Percentiles rank a stretch among this genome's conserved stretches.
These are phyloP conservation scores for Calocybe cyanea DNA, from an alignment of 768 basidiomycete genomes.

Conservation along the genomic window DNA sequence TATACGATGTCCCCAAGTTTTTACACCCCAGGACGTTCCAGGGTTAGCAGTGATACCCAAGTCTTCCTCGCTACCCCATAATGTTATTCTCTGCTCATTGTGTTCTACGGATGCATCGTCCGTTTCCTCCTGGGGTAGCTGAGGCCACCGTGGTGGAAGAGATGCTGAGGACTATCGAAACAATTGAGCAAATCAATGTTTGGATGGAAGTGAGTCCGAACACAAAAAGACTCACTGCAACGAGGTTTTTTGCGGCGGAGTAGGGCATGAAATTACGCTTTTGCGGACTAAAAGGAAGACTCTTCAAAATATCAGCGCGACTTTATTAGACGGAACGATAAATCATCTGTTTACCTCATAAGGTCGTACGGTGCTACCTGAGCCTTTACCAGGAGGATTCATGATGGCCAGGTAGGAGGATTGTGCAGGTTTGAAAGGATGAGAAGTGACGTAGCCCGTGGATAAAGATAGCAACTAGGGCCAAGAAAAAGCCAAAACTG, in stretches of 20 bases:
- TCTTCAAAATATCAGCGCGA: neutral
- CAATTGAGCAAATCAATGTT: neutral
- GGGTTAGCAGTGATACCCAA: neutral
- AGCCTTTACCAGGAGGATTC: no score
- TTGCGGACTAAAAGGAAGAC: neutral
- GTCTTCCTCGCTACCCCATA: conserved; percentile 5
- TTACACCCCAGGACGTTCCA: neutral
- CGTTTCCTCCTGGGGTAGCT: neutral
- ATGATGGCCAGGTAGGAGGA: no score
- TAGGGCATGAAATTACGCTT: conserved; percentile 5
- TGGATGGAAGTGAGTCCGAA: neutral
- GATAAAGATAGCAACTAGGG: neutral
- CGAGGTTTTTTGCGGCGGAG: conserved; percentile 1
- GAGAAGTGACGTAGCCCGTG: no score
- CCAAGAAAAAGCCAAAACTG: neutral
- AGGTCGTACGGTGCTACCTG: no score
- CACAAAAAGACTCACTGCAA: neutral
- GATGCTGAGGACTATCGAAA: neutral
- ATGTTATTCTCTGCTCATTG: neutral
- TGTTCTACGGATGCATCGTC: neutral
- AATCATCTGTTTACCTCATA: neutral
- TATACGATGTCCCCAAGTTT: neutral
- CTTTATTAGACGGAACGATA: neutral
- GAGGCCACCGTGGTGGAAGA: conserved; percentile 1
- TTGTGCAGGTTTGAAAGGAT: no score